Evolutionary conservation across 805 yeast genomes (phyloP).

Genomic region (Cyberlindnera xishuangbannaensis): DNA sequence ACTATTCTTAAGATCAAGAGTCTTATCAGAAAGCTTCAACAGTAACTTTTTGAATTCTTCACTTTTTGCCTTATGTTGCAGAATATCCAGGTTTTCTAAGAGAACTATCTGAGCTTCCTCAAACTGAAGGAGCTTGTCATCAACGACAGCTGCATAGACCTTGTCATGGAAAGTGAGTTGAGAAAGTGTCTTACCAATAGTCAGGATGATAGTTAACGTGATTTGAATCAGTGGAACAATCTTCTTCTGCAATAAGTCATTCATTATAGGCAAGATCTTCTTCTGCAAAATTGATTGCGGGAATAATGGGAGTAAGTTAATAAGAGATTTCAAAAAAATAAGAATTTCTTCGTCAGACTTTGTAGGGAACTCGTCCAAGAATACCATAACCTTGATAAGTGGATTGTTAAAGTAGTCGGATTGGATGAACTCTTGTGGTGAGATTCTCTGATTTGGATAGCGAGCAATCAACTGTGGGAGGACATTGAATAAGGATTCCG

Average conservation of each 20-base stretch:
- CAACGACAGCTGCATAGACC: slow-evolving; percentile 15
- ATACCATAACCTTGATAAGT: slow-evolving; percentile 70
- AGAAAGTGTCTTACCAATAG: slow-evolving; percentile 62
- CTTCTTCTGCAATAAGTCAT: slow-evolving; percentile 41
- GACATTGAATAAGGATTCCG: slow-evolving; percentile 42
- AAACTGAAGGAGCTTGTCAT: slow-evolving; percentile 32
- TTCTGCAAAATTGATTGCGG: slow-evolving; percentile 39
- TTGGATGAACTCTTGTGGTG: slow-evolving; percentile 63
- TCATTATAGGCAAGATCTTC: slow-evolving; percentile 68
- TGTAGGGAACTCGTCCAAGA: slow-evolving; percentile 78
- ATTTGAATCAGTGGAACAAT: slow-evolving; percentile 37
- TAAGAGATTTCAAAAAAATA: slow-evolving; percentile 61
- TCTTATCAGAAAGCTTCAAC: slow-evolving; percentile 36
- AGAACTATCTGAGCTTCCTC: slow-evolving; percentile 38
- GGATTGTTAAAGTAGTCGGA: slow-evolving; percentile 79
- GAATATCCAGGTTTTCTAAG: slow-evolving; percentile 40
- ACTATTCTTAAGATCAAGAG: slow-evolving; percentile 27
- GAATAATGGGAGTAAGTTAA: slow-evolving; percentile 46
- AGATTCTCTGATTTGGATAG: slow-evolving; percentile 49
- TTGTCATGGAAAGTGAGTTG: slow-evolving; percentile 69
- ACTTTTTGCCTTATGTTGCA: slow-evolving; percentile 38
- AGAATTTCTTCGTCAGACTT: slow-evolving; percentile 61
- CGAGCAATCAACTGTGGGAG: slow-evolving; percentile 51
- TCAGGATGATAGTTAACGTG: slow-evolving; percentile 50
- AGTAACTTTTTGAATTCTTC: slow-evolving; percentile 44